A percentile compares a stretch with the other conserved stretches of the same genome.
Conservation (phyloP, 1,139 yeast genomes). For the Pichia sp. region DNA sequence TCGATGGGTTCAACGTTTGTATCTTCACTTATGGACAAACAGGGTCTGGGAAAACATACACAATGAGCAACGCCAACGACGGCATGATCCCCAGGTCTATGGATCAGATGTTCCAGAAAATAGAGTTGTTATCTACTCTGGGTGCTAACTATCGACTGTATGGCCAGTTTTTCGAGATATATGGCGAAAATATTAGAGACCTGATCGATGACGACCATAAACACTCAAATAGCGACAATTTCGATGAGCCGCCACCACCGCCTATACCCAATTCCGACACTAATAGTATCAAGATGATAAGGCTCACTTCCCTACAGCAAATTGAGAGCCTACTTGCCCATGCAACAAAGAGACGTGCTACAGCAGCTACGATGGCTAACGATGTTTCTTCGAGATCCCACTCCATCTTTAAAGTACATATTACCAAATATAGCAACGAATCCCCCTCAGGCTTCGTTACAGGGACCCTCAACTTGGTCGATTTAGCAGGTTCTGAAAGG, state of each 20-base stretch:
- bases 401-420: conserved; percentile 65
- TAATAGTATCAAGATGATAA: conserved; percentile 43
- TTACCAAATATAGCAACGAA: conserved; percentile 30
- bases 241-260: background rate
- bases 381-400: conserved; percentile 70
- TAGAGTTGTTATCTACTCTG: conserved; percentile 41
- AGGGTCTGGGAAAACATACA: conserved; percentile 92
- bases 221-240: background rate
- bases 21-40: conserved; percentile 98
- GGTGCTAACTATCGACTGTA: conserved; percentile 66
- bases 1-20: conserved; percentile 90
- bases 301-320: conserved; percentile 41
- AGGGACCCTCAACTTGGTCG: conserved; percentile 78
- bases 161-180: conserved; percentile 86
- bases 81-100: conserved; percentile 87
- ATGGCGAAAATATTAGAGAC: conserved; percentile 78
- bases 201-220: conserved; percentile 37
- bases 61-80: conserved; percentile 70
- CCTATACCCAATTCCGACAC: background rate
- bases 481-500: conserved; percentile 89
- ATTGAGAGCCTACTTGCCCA: conserved; percentile 49
- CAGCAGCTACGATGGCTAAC: conserved; percentile 80
- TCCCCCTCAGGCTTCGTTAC: conserved; percentile 19
- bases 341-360: conserved; percentile 63
- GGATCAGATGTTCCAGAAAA: conserved; percentile 63